Percentiles rank a stretch among this genome's conserved stretches.
These are phyloP conservation scores for Boletus sp. DNA, from an alignment of 768 basidiomycete genomes.

Conservation along the genomic window DNA sequence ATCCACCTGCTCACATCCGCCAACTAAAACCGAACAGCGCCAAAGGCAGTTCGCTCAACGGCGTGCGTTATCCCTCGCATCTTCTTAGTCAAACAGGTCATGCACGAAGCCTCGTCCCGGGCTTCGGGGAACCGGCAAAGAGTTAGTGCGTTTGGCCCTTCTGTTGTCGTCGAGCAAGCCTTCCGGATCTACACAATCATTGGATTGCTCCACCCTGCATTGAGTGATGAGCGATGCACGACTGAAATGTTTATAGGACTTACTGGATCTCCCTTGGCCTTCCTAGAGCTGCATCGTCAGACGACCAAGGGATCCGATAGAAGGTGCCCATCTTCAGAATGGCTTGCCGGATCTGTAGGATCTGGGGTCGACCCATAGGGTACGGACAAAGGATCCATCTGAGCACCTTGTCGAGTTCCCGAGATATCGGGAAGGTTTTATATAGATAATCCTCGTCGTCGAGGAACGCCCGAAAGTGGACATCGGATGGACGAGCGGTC, in stretches of 20 bases:
- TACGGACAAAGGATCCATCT: constrained; percentile 17
- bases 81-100: background rate
- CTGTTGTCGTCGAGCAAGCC: background rate
- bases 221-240: background rate
- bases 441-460: constrained; percentile 18
- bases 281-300: background rate
- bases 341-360: constrained; percentile 17
- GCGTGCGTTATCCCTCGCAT: background rate
- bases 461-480: constrained; percentile 12
- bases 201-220: background rate
- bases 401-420: constrained; percentile 9
- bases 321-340: constrained; percentile 17
- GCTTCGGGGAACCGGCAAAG: background rate
- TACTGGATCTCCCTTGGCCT: constrained; percentile 1
- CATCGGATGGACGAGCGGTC: constrained; percentile 7
- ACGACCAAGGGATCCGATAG: constrained; percentile 2
- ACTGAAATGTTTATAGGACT: background rate
- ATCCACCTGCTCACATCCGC: background rate
- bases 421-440: constrained; percentile 14
- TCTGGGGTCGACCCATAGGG: constrained; percentile 15
- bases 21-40: background rate
- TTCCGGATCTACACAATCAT: background rate
- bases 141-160: background rate
- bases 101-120: background rate
- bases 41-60: no score